These are phyloP conservation scores for Breviolum minutum DNA, from an alignment of 73 alveolate species.

Conservation along the genomic window DNA sequence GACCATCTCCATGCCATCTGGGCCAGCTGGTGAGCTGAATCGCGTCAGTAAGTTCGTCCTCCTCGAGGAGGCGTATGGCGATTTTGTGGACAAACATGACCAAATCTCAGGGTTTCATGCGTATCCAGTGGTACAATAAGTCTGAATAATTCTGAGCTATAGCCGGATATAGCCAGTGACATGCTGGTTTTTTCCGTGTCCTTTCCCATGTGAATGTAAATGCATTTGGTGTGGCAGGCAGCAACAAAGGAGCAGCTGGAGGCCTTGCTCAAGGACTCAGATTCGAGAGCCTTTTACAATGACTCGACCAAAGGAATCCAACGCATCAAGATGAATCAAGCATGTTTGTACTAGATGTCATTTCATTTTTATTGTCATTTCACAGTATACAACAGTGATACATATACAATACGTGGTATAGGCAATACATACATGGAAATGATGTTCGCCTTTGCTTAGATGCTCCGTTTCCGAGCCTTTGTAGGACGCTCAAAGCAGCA, in stretches of 20 bases:
- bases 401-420: no score
- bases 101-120: no score
- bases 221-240: conserved; percentile 2
- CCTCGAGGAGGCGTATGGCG: conserved; percentile 21
- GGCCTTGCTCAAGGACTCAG: conserved; percentile 26
- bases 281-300: neutral
- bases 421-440: neutral
- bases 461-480: neutral
- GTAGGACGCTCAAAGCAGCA: conserved; percentile 46
- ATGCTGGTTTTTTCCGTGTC: neutral
- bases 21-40: conserved; percentile 76
- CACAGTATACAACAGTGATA: no score
- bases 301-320: neutral
- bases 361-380: neutral
- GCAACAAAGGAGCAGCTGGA: conserved; percentile 23
- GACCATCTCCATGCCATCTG: neutral
- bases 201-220: neutral
- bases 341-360: neutral
- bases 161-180: neutral
- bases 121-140: no score
- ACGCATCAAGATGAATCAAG: neutral
- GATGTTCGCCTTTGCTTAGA: neutral
- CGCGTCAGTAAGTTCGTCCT: conserved; percentile 78
- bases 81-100: no score
- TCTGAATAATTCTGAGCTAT: no score